Evolutionary conservation across 768 basidiomycete species (phyloP), one percentile per base, ranked within the genome.

Genomic region (Xerocomellus chrysenteron): DNA sequence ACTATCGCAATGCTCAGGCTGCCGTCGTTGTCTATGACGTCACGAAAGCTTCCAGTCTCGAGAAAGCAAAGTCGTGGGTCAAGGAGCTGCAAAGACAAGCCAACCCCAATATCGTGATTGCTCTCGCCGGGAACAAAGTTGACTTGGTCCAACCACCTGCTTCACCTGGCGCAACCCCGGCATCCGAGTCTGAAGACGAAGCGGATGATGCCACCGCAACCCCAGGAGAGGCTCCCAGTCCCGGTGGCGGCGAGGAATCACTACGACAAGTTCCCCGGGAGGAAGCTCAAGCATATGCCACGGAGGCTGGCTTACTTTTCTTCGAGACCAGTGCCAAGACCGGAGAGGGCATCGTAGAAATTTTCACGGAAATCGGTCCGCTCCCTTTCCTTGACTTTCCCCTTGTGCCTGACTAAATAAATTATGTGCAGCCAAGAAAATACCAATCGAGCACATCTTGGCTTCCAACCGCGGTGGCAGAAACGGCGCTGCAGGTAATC

Each of bases 11-110:
- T 67, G 94, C 96, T 9, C 92, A 95, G 72, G 95, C 96, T 4
- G 96, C 96, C 33, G 94, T 98, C 41, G 97, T 99, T 10, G 96
- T 98, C 19, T 98, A 98, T 73, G 97, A 98, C 71, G 87, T 98
- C 54, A 98, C 96, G 48, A 97, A 98, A 75, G 90, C 92, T 44
- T 83, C 89, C 55, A 96, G 94, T 67, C 80, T 99, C 56, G 96
- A 98, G 74, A 98, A 98, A 74, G 97, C 97, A 52, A 98, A 98
- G 79, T 94, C 95, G 32, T 99, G 97, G 97, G 94, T 99, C 56
- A 98, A 97, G 78, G 97, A 99, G 75, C 82, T 99, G 24, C 97
- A 99, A 72, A 86, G 97, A 62, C 97, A 99, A 70, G 97, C 97
- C 24, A 97, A 98, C 71, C 95, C 96, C 36, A 98, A 98, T 72